Evolutionary conservation across 2,329 filamentous ascomycete genomes (phyloP), one percentile per base, ranked within the genome.

Genomic region (Phaeoacremonium minimum): DNA sequence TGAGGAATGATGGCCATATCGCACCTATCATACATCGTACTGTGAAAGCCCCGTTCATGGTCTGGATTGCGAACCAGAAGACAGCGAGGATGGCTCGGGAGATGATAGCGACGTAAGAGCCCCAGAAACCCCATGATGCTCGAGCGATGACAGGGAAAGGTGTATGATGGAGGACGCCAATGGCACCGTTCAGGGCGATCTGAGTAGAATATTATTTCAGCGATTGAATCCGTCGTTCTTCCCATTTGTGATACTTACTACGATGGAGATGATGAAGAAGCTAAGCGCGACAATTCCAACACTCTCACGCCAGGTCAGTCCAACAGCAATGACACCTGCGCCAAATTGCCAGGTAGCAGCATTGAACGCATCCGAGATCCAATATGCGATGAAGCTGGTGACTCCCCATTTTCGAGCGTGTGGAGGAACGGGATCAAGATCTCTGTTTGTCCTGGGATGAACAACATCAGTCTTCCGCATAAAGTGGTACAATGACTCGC

Each of bases 1-100:
- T 52, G 13, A 51, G 44, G 41, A 62, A 66, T 14, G 55, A 58
- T 1, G 64, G 63, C 62, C 63, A 68, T 38, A 66, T 63, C 12
- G 60, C 55, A 2, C 33, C 33, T 29, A 40, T 36, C 38, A 40
- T 40, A 30, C 17, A 19, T 13, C 37, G 37, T 18, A 39, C 37
- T 2, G 38, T 40, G 14, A 28, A 37, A 3, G 29, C 51, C 7
- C 58, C 58, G 30, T 48, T 48, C 19, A 49, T 52, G 0, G 48
- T 53, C 37, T 60, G 57, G 7, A 60, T 55, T 6, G 52, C 59
- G 18, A 55, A 58, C 60, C 60, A 63, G 35, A 64, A 58, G 12
- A 59, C 50, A 5, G 59, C 58, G n/a, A 57, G 47, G 14, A 60
- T 50, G n/a, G 53, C 57, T 1, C 60, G 49, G 32, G 53, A 52